Evolutionary conservation across 352 stramenopile species (phyloP), one percentile per base, ranked within the genome.

Genomic region (Phytopythium kandeliae): DNA sequence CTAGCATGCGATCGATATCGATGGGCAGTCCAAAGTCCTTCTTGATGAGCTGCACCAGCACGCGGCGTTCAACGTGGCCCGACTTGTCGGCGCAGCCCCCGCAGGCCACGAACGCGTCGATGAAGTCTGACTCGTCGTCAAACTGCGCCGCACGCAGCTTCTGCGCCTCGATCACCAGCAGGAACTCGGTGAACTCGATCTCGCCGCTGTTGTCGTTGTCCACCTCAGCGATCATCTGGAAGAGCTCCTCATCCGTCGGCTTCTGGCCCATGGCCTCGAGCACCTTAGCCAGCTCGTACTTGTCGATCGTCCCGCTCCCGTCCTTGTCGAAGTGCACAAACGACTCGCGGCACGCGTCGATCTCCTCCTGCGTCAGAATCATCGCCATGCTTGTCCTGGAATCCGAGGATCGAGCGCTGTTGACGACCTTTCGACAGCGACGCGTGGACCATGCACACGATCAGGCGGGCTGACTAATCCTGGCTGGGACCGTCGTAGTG

Each of bases 241-340:
- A 98, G 12, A 98, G 72, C 71, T 98, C 96, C 51, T 99, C 95
- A 58, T 99, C 96, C 0, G 91, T 99, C 0, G 92, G 93, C 48
- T 96, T 95, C 67, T 99, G 94, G 0, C 95, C 96, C 91, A 99
- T 98, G 24, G 91, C 92, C 66, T 99, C 95, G 31, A 99, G 74
- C 51, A 98, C 96, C 54, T 97, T 92, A 9, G 86, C 73, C 28
- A 98, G 69, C 59, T 98, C 78, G 51, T 92, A 89, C 57, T 98
- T 94, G 78, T 98, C 95, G 48, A 98, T 98, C 28, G 89, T 98
- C 15, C 96, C 81, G 31, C 77, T 93, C n/a, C 82, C 74, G 63
- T 98, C 96, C 59, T 96, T 97, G 61, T 99, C 96, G 62, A 98
- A 98, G 50, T 96, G 86, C 42, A 98, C 74, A 61, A 99, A 99